Base-by-base conservation (phyloP, 2,329 filamentous ascomycete species). In the Ceratocystis huliohia region DNA sequence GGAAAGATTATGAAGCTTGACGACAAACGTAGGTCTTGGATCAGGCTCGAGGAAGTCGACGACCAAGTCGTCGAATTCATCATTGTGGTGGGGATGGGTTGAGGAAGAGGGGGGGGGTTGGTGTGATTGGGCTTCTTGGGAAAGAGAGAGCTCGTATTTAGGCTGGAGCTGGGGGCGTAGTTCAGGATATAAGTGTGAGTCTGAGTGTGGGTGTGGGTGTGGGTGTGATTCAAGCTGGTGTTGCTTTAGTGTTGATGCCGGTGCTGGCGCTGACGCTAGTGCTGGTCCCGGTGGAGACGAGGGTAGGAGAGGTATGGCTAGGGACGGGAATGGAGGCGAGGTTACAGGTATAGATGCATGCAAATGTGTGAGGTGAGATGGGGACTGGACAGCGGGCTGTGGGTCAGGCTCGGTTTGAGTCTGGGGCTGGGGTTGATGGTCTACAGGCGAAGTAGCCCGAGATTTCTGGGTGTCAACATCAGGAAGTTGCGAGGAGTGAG, bases 1-100 rank as follows among this genome's bases (percentile, higher is more conserved):
- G 6, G 28, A 59, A 30, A 37, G 15, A 20, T 53, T 41, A 25
- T 62, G 61, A 13, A 67, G 37, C n/a, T 63, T 63, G 45, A 69
- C 46, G 63, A 78, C 72, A 57, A 79, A 79, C 56, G 75, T 75
- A 64, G 77, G 76, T 65, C 77, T 74, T 37, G 76, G 75, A 67
- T 79, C 77, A 68, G 72, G 74, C 68, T 75, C 72, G 69, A 78
- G 73, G 13, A 79, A 73, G 69, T 78, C 76, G 67, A 75, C 70
- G 67, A 76, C 66, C 61, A 63, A 65, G 22, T 67, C 62, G 59
- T 61, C n/a, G n/a, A 48, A 28, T 8, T 59, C 7, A 30, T 37
- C 28, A 30, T 20, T n/a, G 7, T n/a, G 3, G 10, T 7, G 15
- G 30, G 28, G 7, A 37, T 15, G 15, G 41, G 65, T 25, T 20